A percentile compares a stretch with the other conserved stretches of the same genome.
phyloP scores from a whole-genome alignment of 192 early-diverging fungal species.

The Podila horticola region DNA sequence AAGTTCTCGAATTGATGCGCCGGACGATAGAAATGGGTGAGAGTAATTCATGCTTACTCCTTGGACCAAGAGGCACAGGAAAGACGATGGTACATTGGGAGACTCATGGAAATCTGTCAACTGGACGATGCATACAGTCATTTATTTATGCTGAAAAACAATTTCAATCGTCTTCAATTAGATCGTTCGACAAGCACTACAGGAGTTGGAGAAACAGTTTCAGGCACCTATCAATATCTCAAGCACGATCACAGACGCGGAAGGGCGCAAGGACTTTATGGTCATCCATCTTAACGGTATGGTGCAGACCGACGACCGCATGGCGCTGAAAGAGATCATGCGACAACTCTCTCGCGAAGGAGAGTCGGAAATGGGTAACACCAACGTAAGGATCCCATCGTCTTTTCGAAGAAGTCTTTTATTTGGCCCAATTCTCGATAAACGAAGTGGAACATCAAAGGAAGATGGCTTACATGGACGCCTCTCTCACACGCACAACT shows the following conservation, averaged over 20 bases:
- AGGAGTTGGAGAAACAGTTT: constrained; percentile 40
- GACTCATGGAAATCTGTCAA: not conserved
- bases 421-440: not conserved
- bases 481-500: constrained; percentile 16
- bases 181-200: constrained; percentile 55
- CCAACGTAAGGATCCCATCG: constrained; percentile 33
- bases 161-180: too few species aligned
- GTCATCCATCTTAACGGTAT: constrained; percentile 80
- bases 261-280: constrained; percentile 61
- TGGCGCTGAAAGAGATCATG: constrained; percentile 86
- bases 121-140: too few species aligned
- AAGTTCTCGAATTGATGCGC: constrained; percentile 66
- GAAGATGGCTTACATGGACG: not conserved
- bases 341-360: constrained; percentile 76
- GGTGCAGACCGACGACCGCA: constrained; percentile 81
- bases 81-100: constrained; percentile 23
- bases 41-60: constrained; percentile 87
- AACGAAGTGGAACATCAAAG: not conserved
- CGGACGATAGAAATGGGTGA: constrained; percentile 75
- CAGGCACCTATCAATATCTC: not conserved
- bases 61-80: constrained; percentile 79
- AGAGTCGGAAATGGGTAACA: constrained; percentile 59
- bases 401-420: not conserved
- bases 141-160: too few species aligned
- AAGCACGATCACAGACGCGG: not conserved